These are phyloP conservation scores for Phytophthora europaea DNA, from an alignment of 352 stramenopile genomes.

Conservation along the genomic window DNA sequence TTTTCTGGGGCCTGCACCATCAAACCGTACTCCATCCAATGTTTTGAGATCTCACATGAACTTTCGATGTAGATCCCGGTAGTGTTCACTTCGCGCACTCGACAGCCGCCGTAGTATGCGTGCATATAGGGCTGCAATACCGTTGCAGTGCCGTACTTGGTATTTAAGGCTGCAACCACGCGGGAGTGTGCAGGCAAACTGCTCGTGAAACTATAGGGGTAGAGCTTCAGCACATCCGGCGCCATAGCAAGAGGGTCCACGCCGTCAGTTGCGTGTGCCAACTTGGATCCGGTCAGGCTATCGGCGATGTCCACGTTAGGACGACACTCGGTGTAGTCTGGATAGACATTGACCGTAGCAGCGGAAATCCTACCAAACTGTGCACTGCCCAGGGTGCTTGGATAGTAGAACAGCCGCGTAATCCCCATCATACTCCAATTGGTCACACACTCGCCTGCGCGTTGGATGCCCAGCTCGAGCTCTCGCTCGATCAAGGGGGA, in stretches of 20 bases:
- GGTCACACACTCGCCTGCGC: background rate
- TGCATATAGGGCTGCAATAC: constrained; percentile 16
- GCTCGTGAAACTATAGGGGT: constrained; percentile 24
- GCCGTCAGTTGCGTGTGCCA: constrained; percentile 11
- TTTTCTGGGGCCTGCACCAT: constrained; percentile 22
- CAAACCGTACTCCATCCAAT: constrained; percentile 22
- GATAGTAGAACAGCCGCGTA: constrained; percentile 3
- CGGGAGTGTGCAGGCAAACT: constrained; percentile 1
- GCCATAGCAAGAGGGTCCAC: background rate
- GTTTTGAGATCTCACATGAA: background rate
- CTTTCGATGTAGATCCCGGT: constrained; percentile 20
- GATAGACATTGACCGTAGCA: constrained; percentile 19
- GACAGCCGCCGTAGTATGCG: constrained; percentile 26
- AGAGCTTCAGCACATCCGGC: constrained; percentile 14
- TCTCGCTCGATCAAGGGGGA: background rate
- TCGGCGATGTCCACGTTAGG: constrained; percentile 6
- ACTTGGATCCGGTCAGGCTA: constrained; percentile 4
- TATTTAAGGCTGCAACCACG: background rate
- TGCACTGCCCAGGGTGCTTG: background rate
- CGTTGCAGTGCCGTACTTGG: background rate
- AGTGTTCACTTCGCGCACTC: constrained; percentile 13
- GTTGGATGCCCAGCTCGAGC: background rate
- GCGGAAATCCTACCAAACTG: constrained; percentile 16
- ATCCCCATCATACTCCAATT: background rate
- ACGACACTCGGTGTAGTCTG: constrained; percentile 29